A percentile compares a stretch with the other conserved stretches of the same genome.
Evolutionary conservation across 2,329 filamentous ascomycete species (phyloP).

Genomic region (Chlorencoelia australis): DNA sequence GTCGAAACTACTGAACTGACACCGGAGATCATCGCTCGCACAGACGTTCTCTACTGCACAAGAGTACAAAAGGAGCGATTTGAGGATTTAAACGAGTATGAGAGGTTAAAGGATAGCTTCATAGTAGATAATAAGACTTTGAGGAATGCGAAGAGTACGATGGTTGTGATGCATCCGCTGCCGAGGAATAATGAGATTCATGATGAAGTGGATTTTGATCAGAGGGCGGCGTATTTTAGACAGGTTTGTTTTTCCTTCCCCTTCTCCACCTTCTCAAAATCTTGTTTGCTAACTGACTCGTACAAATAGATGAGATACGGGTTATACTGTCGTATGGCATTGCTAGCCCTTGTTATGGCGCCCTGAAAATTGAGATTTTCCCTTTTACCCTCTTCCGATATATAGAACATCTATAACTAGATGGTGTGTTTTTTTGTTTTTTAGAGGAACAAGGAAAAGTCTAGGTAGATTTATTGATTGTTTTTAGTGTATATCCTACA

Average conservation of each 20-base stretch:
- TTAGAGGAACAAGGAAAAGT: background rate
- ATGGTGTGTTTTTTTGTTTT: background rate
- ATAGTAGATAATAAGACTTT: conserved; percentile 84
- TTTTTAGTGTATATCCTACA: no score
- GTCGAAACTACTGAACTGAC: conserved; percentile 70
- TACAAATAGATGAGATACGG: conserved; percentile 97
- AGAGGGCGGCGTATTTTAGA: conserved; percentile 94
- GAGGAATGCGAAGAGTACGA: conserved; percentile 82
- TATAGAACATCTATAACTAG: background rate
- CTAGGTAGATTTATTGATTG: background rate
- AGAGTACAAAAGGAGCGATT: conserved; percentile 96
- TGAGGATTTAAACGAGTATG: conserved; percentile 68
- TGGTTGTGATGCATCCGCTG: conserved; percentile 92
- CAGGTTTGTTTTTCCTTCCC: conserved; percentile 58
- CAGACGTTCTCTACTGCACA: conserved; percentile 94
- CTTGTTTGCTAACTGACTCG: background rate
- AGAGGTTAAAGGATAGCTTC: conserved; percentile 79
- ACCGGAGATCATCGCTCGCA: conserved; percentile 73
- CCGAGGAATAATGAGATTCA: conserved; percentile 88
- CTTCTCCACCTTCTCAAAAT: conserved; percentile 1
- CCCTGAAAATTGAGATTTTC: conserved; percentile 21
- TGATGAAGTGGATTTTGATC: conserved; percentile 96
- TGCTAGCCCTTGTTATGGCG: conserved; percentile 86
- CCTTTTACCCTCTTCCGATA: background rate
- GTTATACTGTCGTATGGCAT: conserved; percentile 93